A percentile compares a stretch with the other conserved stretches of the same genome.
Evolutionary conservation across 148 eudicot species (phyloP).

Genomic region (Silene uniflora): DNA sequence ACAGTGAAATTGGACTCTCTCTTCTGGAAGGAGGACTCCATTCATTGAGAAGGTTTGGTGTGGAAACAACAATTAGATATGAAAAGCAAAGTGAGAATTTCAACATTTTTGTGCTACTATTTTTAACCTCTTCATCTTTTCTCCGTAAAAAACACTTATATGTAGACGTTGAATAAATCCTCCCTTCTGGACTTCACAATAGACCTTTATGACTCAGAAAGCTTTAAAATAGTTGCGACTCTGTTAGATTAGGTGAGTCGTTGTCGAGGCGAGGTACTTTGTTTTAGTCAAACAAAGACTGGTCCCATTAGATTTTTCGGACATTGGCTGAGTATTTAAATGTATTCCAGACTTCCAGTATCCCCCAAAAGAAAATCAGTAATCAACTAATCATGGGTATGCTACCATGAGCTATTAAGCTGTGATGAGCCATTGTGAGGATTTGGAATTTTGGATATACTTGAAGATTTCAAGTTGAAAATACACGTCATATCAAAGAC

Average conservation of each 20-base stretch:
- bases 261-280: neutral
- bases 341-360: neutral
- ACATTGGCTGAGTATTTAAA: neutral
- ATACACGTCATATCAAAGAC: neutral
- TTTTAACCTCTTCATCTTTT: neutral
- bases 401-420: neutral
- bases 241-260: neutral
- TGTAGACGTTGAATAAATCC: neutral
- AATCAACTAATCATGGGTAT: neutral
- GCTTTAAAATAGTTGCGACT: neutral
- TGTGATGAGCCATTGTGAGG: neutral
- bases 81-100: no score
- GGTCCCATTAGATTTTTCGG: neutral
- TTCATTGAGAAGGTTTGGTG: neutral
- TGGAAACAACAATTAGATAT: neutral
- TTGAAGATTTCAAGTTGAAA: neutral
- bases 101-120: neutral
- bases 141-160: neutral
- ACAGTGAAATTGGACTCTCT: neutral
- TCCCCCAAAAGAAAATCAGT: neutral
- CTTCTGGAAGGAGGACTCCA: constrained; percentile 3
- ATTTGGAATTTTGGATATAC: neutral
- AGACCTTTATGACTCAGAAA: neutral
- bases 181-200: neutral
- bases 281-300: neutral